Conservation (phyloP, 108 stramenopile species). For the Pseudonitzschia pungens region DNA sequence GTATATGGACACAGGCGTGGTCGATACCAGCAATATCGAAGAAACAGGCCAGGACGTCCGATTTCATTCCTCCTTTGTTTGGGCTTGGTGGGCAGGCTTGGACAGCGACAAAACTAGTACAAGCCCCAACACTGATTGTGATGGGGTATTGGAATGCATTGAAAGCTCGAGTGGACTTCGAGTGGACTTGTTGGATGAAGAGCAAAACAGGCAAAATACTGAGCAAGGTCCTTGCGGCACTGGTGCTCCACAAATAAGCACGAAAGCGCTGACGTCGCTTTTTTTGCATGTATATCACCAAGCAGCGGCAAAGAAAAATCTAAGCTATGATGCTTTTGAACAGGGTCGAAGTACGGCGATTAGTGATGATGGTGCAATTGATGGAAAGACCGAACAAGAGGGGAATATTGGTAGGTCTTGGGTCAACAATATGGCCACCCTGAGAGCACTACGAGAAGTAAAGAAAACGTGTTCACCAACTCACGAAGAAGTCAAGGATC, state of each 20-base stretch:
- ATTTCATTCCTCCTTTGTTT: slow-evolving; percentile 73
- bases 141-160: slow-evolving; percentile 28
- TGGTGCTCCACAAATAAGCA: slow-evolving; percentile 12
- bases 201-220: not conserved
- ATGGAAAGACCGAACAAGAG: not conserved
- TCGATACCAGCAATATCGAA: slow-evolving; percentile 35
- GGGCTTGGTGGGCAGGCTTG: slow-evolving; percentile 61
- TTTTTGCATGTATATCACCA: slow-evolving; percentile 19
- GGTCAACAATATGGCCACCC: slow-evolving; percentile 4
- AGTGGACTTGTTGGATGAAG: not conserved
- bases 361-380: not conserved
- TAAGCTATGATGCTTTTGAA: not conserved
- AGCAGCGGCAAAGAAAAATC: not conserved
- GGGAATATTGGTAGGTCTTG: not conserved
- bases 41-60: slow-evolving; percentile 71
- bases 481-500: slow-evolving; percentile 65
- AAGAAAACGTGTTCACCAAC: slow-evolving; percentile 49
- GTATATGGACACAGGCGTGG: slow-evolving; percentile 67
- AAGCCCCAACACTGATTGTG: not conserved
- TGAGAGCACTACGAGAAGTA: slow-evolving; percentile 44
- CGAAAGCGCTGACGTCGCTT: slow-evolving; percentile 3
- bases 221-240: slow-evolving; percentile 1
- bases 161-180: slow-evolving; percentile 23
- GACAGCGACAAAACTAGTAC: not conserved
- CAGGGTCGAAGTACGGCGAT: not conserved